Conservation (phyloP, 106 monocot species). For the Dendrobium catenatum region DNA sequence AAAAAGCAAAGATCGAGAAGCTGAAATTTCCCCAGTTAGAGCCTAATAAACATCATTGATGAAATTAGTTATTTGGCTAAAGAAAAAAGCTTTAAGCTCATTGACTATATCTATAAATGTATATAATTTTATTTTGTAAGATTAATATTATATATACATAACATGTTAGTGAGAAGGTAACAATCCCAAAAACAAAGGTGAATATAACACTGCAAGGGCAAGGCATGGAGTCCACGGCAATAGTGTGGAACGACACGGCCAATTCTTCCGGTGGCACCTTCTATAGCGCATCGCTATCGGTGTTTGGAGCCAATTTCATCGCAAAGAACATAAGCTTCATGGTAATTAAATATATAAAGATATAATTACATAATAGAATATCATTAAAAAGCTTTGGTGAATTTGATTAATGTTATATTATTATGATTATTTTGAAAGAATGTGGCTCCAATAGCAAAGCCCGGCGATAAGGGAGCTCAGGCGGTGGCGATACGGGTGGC, state of each 20-base stretch:
- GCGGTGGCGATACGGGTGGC: constrained; percentile 74
- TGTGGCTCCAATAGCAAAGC: constrained; percentile 75
- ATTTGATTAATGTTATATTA: neutral
- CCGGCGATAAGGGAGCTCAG: constrained; percentile 68
- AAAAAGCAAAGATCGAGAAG: no score
- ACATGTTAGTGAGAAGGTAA: constrained; percentile 63
- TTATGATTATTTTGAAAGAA: constrained; percentile 33
- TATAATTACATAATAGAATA: neutral
- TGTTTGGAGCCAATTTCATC: constrained; percentile 55
- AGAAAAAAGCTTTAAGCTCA: no score
- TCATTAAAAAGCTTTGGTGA: neutral
- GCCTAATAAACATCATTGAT: no score
- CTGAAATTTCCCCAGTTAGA: no score
- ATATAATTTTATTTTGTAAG: no score
- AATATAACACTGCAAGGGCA: constrained; percentile 93
- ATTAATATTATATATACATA: no score
- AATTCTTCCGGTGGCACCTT: constrained; percentile 77
- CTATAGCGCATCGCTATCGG: constrained; percentile 50
- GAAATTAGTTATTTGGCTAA: no score
- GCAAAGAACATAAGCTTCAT: constrained; percentile 97
- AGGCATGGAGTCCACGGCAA: constrained; percentile 53
- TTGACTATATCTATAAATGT: no score
- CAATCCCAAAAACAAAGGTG: constrained; percentile 43
- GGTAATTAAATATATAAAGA: constrained; percentile 31
- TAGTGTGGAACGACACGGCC: constrained; percentile 87